Base-by-base conservation (phyloP, 1,284 basidiomycete species). In the Fomitopsis pinicola region DNA sequence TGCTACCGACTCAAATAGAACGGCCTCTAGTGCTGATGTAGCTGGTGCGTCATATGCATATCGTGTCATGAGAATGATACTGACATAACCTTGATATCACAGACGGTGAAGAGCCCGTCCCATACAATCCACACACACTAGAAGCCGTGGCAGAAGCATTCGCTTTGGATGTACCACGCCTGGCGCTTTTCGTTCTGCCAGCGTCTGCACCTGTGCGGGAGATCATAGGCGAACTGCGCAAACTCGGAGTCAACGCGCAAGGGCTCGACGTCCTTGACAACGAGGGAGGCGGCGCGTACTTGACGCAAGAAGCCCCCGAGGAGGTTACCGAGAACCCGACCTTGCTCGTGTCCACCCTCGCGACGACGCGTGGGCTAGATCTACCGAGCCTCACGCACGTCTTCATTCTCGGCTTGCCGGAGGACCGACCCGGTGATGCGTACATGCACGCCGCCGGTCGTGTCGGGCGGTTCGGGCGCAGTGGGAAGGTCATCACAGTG, bases 391-490 rank as follows among this genome's bases (percentile, higher is more conserved):
- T 92, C 65, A 83, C 82, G 55, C 90, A 92, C 68, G 88, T 92
- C 19, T 91, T 92, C 70, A 77, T 91, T 58, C 73, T 88, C 46
- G 89, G 88, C 5, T 73, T 87, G 1, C 81, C 82, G 7, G 81
- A 82, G 59, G 81, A 78, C 42, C 78, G 75, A 30, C 73, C 63
- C 76, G 69, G 83, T 15, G 87, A 89, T 68, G 77, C 76, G 54
- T 92, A 92, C 69, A 68, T 87, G 64, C 90, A 92, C 67, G 74
- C 87, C 59, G 84, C 87, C 2, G 91, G 90, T n/a, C 84, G 91
- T 15, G 87, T 88, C 7, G 89, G 89, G 15, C 81, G 90, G 58
- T 89, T 90, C 69, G 86, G 87, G 48, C 76, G 81, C 56, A 75
- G 72, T 42, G 87, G 88, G 19, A 84, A 82, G 70, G 87, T 89